Evolutionary conservation across 164 flowering plant genomes (phyloP), one percentile per base, ranked within the genome.

Genomic region (Umbilicus rupestris): DNA sequence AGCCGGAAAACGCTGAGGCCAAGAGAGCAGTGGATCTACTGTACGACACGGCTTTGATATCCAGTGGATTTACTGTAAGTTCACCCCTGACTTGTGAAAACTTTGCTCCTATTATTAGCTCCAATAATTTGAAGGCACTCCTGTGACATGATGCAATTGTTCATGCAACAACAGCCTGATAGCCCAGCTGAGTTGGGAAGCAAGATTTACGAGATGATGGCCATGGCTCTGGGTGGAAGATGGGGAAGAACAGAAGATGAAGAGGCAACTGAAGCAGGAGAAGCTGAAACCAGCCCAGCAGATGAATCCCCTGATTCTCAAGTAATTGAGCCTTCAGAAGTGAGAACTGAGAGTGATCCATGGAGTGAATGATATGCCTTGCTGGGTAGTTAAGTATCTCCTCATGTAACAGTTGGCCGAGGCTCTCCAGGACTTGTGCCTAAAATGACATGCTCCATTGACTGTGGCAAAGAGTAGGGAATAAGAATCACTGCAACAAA

Each of bases 121-220:
- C 58, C 58, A 52, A 22, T n/a, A 6, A 11, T 12, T 3, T 0
- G 4, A 24, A 52, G 15, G 3, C 28, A 52, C 8, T 24, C 3
- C 9, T 9, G 30, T 24, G 44, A 41, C 44, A 41, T 52, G 24
- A 47, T 7, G 28, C 9, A 3, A 47, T 39, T 60, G 6, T 11
- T 29, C 52, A 17, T 47, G 39, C 39, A 63, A 10, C 50, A 52
- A 72, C 88, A 91, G 97, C 99, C 96, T 49, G 99, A 94, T 64
- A 91, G 92, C 72, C 99, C 99, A 29, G 88, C 96, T 28, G 96
- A 94, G 70, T 70, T 94, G 75, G 96, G 97, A 30, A 77, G 73
- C 80, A 94, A 89, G 79, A 94, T 94, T 24, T 91, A 94, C 39
- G 96, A 89, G 80, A 94, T 91, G 97, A 94, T 94, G 96, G 83